These are phyloP conservation scores for Cladobotryum mycophilum DNA, from an alignment of 2,329 filamentous ascomycete species.

Conservation along the genomic window DNA sequence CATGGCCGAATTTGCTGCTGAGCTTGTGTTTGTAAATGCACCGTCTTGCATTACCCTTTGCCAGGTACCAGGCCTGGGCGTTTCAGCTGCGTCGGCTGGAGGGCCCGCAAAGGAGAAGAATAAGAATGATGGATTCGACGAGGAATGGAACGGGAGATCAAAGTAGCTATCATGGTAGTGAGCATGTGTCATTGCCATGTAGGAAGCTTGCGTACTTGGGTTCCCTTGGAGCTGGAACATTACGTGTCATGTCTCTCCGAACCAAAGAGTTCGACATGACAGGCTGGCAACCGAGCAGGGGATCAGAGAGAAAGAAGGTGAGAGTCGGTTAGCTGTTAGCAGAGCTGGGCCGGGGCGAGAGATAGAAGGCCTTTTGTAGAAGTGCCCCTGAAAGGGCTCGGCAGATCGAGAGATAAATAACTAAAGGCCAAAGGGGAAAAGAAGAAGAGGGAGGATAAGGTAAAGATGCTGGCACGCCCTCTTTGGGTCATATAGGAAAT, in stretches of 20 bases:
- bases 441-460: too few species aligned
- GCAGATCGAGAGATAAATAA: too few species aligned
- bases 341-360: too few species aligned
- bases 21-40: constrained; percentile 6
- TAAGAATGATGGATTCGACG: constrained; percentile 14
- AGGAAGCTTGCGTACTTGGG: constrained; percentile 17
- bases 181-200: background rate
- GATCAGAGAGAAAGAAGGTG: too few species aligned
- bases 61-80: background rate
- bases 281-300: background rate
- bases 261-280: constrained; percentile 17
- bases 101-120: constrained; percentile 13
- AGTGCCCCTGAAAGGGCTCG: too few species aligned
- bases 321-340: too few species aligned
- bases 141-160: constrained; percentile 19
- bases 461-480: too few species aligned
- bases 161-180: constrained; percentile 24
- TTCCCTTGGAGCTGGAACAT: constrained; percentile 12
- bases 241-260: constrained; percentile 1
- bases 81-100: constrained; percentile 2
- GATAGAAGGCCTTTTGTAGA: too few species aligned
- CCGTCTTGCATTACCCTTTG: constrained; percentile 10
- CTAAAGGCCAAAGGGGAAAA: too few species aligned
- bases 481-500: too few species aligned
- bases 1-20: background rate